These are phyloP conservation scores for Aciculosporium take DNA, from an alignment of 2,329 filamentous ascomycete species.

Conservation along the genomic window DNA sequence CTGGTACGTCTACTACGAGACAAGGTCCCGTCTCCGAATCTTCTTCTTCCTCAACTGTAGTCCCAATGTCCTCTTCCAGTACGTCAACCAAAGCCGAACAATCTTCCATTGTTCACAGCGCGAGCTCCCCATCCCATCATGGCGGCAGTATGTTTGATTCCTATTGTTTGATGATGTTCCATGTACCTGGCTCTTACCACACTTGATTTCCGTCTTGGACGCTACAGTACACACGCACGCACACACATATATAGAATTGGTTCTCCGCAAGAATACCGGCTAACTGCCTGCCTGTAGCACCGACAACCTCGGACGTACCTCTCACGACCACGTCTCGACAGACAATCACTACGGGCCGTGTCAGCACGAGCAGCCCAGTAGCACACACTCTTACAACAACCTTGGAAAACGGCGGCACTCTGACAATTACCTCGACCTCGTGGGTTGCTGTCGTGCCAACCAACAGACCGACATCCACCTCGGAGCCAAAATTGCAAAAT, in stretches of 20 bases:
- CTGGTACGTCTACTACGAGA: slow-evolving; percentile 16
- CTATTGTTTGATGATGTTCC: too few relatives aligned
- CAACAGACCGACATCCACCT: slow-evolving; percentile 13
- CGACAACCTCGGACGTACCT: background rate
- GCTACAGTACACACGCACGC: too few relatives aligned
- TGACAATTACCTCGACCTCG: slow-evolving; percentile 34
- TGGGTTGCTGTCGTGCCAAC: slow-evolving; percentile 30
- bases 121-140: slow-evolving; percentile 6
- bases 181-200: background rate
- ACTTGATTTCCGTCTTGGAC: too few relatives aligned
- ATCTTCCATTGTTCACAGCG: slow-evolving; percentile 4
- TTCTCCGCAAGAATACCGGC: slow-evolving; percentile 6
- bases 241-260: too few relatives aligned
- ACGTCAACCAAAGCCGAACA: slow-evolving; percentile 12
- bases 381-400: slow-evolving; percentile 31
- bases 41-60: slow-evolving; percentile 14
- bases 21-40: slow-evolving; percentile 17
- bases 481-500: slow-evolving; percentile 24
- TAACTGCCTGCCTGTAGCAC: slow-evolving; percentile 7
- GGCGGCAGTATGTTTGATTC: slow-evolving; percentile 22
- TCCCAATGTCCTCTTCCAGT: slow-evolving; percentile 17
- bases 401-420: slow-evolving; percentile 27
- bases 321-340: slow-evolving; percentile 11
- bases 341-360: slow-evolving; percentile 20
- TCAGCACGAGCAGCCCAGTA: slow-evolving; percentile 22